Evolutionary conservation across 306 rosid genomes (phyloP), one percentile per base, ranked within the genome.

Genomic region (Castanea sativa): DNA sequence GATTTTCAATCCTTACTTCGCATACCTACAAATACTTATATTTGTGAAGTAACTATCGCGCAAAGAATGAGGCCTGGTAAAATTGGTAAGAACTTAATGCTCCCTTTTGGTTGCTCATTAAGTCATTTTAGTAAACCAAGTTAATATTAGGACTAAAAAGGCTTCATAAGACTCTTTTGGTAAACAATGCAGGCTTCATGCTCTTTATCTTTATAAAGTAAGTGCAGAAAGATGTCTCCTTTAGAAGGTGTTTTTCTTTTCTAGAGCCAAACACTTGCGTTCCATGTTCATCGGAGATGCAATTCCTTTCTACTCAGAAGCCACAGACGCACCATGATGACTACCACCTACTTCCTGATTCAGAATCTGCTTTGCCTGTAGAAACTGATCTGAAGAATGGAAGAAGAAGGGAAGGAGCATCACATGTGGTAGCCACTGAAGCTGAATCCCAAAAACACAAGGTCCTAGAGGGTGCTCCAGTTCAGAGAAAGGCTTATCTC

Each of bases 301-400:
- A 52, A 55, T 56, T 38, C 29, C 71, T 73, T 58, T 79, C 78
- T 57, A 19, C 18, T 2, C 14, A 12, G 53, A 79, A 79, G 27
- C 75, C 76, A 4, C 65, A 69, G 51, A 72, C 71, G 38, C 20
- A 72, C 32, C 73, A 72, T 58, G 19, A 72, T 55, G 19, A 15
- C 69, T 80, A 82, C 78, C 63, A 84, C 76, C 92, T 86, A 33
- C 85, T 77, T 80, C 83, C 86, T 73, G 74, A 51, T 79, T 80
- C 84, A 32, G 74, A 78, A 35, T 19, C 53, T 16, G 68, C 80
- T 83, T 56, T 30, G 9, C 76, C 80, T 27, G 65, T 65, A 53
- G 71, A 80, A 73, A 16, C 56, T 79, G 69, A 35, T 68, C 71
- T 30, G 41, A 76, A 41, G 27, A 67, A 19, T 19, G 72, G 51